Conservation (phyloP, 352 stramenopile species). For the Phytophthora lateralis region DNA sequence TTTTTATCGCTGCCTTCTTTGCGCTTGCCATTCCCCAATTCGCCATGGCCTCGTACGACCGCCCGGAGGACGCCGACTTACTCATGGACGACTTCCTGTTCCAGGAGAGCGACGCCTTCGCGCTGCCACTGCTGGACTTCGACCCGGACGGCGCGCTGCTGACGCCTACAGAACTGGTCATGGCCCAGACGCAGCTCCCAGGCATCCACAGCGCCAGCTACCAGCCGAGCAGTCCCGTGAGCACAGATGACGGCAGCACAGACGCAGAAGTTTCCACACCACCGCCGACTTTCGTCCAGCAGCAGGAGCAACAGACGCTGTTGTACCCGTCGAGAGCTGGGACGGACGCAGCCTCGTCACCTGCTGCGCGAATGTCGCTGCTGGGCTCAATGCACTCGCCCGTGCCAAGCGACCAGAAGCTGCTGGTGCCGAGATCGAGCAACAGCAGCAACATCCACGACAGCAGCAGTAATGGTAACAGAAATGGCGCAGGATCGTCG, state of each 20-base stretch:
- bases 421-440: constrained; percentile 15
- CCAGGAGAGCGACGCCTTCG: constrained; percentile 41
- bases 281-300: constrained; percentile 35
- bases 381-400: constrained; percentile 25
- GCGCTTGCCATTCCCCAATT: not conserved
- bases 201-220: constrained; percentile 7
- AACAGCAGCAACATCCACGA: not conserved
- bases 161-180: constrained; percentile 25
- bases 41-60: constrained; percentile 14
- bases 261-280: constrained; percentile 58
- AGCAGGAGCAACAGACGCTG: constrained; percentile 9
- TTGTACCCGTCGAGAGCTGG: not conserved
- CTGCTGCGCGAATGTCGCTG: constrained; percentile 18
- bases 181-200: constrained; percentile 15
- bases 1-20: not conserved
- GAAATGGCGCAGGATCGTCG: not conserved
- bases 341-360: constrained; percentile 23
- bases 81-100: constrained; percentile 65
- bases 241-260: constrained; percentile 54
- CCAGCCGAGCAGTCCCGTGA: constrained; percentile 39
- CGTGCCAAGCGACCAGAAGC: constrained; percentile 30
- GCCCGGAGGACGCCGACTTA: constrained; percentile 7
- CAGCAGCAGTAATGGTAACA: not conserved
- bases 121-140: constrained; percentile 53
- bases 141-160: constrained; percentile 33